These are phyloP conservation scores for Solanum hybrid DNA, from an alignment of 305 asterid species.

Conservation along the genomic window DNA sequence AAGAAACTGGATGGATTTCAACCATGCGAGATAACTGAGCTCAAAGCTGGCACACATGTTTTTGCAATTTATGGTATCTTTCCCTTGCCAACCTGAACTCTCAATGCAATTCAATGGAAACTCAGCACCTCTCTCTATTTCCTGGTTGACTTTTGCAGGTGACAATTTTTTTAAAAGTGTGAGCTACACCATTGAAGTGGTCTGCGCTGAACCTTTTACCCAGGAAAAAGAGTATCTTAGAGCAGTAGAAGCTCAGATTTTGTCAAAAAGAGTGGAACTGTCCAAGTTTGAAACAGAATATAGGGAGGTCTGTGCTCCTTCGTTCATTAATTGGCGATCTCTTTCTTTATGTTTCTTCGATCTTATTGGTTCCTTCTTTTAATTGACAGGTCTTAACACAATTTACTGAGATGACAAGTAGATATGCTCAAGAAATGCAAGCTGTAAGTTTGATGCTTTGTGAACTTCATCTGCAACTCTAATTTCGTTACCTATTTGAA, in stretches of 20 bases:
- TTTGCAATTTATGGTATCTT: slow-evolving; percentile 84
- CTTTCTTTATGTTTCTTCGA: not conserved
- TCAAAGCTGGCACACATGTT: slow-evolving; percentile 80
- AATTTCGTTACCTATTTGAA: not conserved
- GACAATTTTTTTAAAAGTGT: slow-evolving; percentile 90
- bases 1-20: slow-evolving; percentile 90
- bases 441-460: slow-evolving; percentile 40
- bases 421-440: slow-evolving; percentile 93
- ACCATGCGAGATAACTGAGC: slow-evolving; percentile 86
- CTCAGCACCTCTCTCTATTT: slow-evolving; percentile 12
- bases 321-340: not conserved
- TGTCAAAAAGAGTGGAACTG: slow-evolving; percentile 83
- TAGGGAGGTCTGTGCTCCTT: slow-evolving; percentile 49
- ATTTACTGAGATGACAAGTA: slow-evolving; percentile 89
- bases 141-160: slow-evolving; percentile 34
- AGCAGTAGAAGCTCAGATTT: slow-evolving; percentile 70
- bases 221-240: slow-evolving; percentile 85
- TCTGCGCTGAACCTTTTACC: slow-evolving; percentile 53
- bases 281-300: slow-evolving; percentile 92
- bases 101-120: not conserved
- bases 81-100: not conserved
- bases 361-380: slow-evolving; percentile 13
- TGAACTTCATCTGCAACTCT: not conserved
- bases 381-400: slow-evolving; percentile 72
- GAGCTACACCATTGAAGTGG: slow-evolving; percentile 77